Conservation (phyloP, 768 basidiomycete genomes). For the Agrocybe praecox region DNA sequence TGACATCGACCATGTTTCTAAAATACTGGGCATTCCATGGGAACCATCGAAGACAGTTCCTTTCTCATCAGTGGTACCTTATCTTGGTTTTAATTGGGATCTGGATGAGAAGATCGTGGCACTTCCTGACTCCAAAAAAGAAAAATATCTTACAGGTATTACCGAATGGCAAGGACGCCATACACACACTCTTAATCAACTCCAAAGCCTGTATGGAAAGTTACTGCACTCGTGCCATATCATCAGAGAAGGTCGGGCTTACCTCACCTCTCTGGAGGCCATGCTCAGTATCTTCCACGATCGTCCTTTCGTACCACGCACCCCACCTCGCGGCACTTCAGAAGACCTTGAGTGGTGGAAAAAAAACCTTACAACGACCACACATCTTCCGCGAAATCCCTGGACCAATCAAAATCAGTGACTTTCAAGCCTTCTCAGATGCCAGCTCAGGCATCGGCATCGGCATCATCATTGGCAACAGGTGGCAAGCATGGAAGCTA, state of each 20-base stretch:
- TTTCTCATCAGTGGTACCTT: not conserved
- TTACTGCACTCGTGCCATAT: conserved; percentile 34
- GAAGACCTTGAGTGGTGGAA: conserved; percentile 40
- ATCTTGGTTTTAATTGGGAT: conserved; percentile 29
- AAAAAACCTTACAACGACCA: conserved; percentile 6
- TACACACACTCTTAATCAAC: conserved; percentile 32
- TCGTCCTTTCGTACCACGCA: conserved; percentile 32
- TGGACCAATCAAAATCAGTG: conserved; percentile 17
- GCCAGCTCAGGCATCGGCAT: conserved; percentile 39
- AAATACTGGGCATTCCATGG: too few relatives aligned
- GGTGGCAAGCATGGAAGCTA: conserved; percentile 34
- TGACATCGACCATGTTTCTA: too few relatives aligned
- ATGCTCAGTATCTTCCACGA: conserved; percentile 29
- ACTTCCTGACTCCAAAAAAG: conserved; percentile 10
- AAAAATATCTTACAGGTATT: conserved; percentile 28
- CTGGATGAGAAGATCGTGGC: conserved; percentile 15
- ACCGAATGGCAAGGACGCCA: conserved; percentile 19
- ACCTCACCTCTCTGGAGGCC: conserved; percentile 40
- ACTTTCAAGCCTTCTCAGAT: conserved; percentile 41
- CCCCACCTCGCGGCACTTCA: conserved; percentile 5
- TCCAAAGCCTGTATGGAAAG: conserved; percentile 41
- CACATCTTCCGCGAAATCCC: conserved; percentile 26
- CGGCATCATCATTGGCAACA: conserved; percentile 28
- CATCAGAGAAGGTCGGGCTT: conserved; percentile 33
- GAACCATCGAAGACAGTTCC: too few relatives aligned